Conservation (phyloP, 2,329 filamentous ascomycete genomes). For the Epichloe hybrida region DNA sequence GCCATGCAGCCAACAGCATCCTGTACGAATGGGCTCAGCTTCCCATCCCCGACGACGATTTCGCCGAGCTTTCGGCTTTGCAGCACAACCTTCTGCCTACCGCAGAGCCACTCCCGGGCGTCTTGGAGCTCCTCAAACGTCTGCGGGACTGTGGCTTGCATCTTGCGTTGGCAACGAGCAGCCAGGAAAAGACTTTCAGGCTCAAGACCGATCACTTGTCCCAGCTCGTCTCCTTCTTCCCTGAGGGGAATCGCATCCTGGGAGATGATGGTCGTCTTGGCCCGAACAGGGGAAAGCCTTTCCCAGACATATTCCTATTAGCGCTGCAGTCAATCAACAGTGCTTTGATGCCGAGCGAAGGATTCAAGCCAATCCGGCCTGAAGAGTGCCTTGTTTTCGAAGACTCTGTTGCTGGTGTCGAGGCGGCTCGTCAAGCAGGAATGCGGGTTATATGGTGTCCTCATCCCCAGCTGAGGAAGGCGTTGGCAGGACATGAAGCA, state of each 20-base stretch:
- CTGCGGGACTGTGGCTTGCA: neutral
- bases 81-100: neutral
- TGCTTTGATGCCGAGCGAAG: neutral
- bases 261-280: neutral
- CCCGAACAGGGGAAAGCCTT: neutral
- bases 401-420: neutral
- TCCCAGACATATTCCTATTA: neutral
- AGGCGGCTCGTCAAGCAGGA: neutral
- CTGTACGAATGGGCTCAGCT: constrained; percentile 1
- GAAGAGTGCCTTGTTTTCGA: constrained; percentile 2
- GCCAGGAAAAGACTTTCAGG: neutral
- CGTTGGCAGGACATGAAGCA: neutral
- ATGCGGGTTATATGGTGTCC: neutral
- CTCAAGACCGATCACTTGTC: neutral
- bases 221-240: neutral
- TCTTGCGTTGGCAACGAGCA: constrained; percentile 1
- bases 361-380: neutral
- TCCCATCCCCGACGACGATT: neutral
- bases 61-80: neutral
- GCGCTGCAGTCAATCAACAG: neutral
- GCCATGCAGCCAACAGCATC: neutral
- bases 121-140: neutral
- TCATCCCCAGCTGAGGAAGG: neutral
- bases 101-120: neutral
- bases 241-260: neutral